Conservation (phyloP, 352 stramenopile genomes). For the Pythium rhizo-oryzae region DNA sequence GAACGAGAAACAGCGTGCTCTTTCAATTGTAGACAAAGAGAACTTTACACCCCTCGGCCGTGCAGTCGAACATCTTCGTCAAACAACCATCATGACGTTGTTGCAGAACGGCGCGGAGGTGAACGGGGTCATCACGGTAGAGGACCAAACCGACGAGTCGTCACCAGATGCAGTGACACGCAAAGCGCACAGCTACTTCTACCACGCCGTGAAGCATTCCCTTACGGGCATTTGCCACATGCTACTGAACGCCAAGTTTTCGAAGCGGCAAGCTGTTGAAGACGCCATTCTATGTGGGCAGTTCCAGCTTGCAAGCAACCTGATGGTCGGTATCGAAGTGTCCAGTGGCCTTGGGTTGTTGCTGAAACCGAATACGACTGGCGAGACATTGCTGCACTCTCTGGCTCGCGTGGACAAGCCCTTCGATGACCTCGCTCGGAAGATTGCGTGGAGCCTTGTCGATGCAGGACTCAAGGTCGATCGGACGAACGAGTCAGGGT, state of each 20-base stretch:
- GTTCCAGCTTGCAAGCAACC: slow-evolving; percentile 73
- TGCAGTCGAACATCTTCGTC: slow-evolving; percentile 59
- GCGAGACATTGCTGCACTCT: slow-evolving; percentile 63
- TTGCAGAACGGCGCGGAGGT: slow-evolving; percentile 66
- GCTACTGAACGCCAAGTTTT: slow-evolving; percentile 74
- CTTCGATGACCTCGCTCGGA: slow-evolving; percentile 58
- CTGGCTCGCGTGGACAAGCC: slow-evolving; percentile 56
- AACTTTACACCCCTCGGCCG: slow-evolving; percentile 59
- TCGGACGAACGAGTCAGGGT: slow-evolving; percentile 38
- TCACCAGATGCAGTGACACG: slow-evolving; percentile 4
- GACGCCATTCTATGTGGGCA: slow-evolving; percentile 67
- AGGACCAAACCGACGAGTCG: background rate
- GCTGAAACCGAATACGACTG: slow-evolving; percentile 41
- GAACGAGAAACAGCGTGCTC: slow-evolving; percentile 29
- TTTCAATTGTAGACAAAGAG: slow-evolving; percentile 46
- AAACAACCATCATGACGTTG: slow-evolving; percentile 79
- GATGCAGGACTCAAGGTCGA: slow-evolving; percentile 47
- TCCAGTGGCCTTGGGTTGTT: slow-evolving; percentile 44
- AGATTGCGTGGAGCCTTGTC: slow-evolving; percentile 69
- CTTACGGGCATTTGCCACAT: slow-evolving; percentile 81
- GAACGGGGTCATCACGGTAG: slow-evolving; percentile 46
- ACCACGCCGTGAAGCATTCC: slow-evolving; percentile 69
- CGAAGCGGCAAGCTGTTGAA: slow-evolving; percentile 71
- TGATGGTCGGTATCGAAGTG: slow-evolving; percentile 60
- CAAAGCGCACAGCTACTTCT: slow-evolving; percentile 70